A percentile compares a stretch with the other conserved stretches of the same genome.
Conservation (phyloP, 1,284 basidiomycete species). For the Phellinidium pouzarii region DNA sequence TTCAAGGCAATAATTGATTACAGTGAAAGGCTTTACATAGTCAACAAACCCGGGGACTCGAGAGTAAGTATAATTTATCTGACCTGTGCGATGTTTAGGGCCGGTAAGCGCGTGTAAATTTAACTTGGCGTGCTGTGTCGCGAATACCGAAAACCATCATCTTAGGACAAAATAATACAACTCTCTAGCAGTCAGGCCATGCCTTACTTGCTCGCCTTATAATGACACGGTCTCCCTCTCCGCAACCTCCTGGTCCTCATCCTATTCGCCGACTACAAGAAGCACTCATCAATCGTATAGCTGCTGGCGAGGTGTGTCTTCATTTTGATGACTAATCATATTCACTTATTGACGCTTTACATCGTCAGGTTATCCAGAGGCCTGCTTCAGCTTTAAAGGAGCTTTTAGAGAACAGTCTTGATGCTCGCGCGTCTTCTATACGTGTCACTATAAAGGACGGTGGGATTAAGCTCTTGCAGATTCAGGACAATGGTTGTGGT, state of each 20-base stretch:
- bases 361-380: constrained; percentile 83
- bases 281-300: constrained; percentile 73
- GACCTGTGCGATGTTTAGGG: no score
- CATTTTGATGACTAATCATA: neutral
- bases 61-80: no score
- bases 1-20: no score
- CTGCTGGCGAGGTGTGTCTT: constrained; percentile 65
- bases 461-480: constrained; percentile 91
- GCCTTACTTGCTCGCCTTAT: neutral
- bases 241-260: constrained; percentile 25
- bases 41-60: no score
- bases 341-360: neutral
- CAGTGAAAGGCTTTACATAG: no score
- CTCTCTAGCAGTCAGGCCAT: neutral
- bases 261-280: constrained; percentile 69
- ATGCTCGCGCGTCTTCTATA: constrained; percentile 87
- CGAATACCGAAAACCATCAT: no score
- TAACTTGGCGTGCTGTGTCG: no score
- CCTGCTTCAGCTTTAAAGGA: constrained; percentile 97
- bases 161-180: neutral
- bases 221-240: neutral
- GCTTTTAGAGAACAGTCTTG: constrained; percentile 90
- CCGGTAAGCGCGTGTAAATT: no score
- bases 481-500: constrained; percentile 94
- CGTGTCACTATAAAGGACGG: constrained; percentile 91